phyloP scores from a whole-genome alignment of 148 eudicot genomes.

The Polygonum aviculare region DNA sequence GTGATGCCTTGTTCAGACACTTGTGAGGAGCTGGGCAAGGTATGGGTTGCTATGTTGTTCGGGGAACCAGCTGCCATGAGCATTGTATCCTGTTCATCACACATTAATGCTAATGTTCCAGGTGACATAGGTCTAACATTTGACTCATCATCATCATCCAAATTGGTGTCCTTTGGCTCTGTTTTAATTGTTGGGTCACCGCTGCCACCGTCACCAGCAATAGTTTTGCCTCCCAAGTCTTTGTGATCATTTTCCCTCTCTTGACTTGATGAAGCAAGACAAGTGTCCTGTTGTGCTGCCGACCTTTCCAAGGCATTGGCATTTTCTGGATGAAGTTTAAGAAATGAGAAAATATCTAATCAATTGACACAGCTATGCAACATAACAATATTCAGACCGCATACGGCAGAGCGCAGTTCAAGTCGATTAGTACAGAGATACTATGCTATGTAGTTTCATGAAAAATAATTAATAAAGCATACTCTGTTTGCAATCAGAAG shows the following conservation, averaged over 20 bases:
- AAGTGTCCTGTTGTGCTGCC: slow-evolving; percentile 26
- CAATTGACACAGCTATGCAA: not conserved
- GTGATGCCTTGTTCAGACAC: slow-evolving; percentile 41
- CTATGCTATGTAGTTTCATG: not conserved
- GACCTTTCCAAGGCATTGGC: slow-evolving; percentile 36
- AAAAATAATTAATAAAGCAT: not conserved
- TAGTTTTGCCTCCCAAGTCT: slow-evolving; percentile 27
- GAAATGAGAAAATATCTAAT: slow-evolving; percentile 4
- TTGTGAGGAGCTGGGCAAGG: slow-evolving; percentile 29
- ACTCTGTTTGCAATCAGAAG: not conserved
- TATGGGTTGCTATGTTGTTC: slow-evolving; percentile 28
- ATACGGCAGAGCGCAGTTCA: not conserved
- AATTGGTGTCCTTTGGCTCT: slow-evolving; percentile 36
- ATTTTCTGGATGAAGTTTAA: slow-evolving; percentile 40
- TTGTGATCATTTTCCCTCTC: slow-evolving; percentile 35
- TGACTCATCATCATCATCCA: slow-evolving; percentile 50
- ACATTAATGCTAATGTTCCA: slow-evolving; percentile 66
- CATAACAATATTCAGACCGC: not conserved
- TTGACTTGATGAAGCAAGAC: slow-evolving; percentile 34
- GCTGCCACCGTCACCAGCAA: slow-evolving; percentile 25
- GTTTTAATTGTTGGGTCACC: slow-evolving; percentile 37
- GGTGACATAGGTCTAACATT: slow-evolving; percentile 79
- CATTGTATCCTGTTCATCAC: slow-evolving; percentile 73
- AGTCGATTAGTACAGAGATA: not conserved
- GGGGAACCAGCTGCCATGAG: slow-evolving; percentile 47